phyloP scores from a whole-genome alignment of 257 asterid genomes.

The Primulina eburnea region DNA sequence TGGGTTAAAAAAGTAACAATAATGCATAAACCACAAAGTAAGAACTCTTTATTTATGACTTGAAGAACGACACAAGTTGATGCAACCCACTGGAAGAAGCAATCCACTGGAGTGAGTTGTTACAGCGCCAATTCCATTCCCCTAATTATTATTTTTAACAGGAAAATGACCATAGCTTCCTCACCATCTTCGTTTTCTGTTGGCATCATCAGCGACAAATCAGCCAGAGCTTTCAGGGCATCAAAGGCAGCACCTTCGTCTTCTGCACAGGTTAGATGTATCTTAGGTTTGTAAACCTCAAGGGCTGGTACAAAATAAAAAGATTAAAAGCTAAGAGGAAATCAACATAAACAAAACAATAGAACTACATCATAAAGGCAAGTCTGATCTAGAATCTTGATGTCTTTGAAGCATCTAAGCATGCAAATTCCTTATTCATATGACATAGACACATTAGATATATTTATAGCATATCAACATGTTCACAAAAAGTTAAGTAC shows the following conservation, averaged over 20 bases:
- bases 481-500: constrained; percentile 32
- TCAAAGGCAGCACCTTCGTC: constrained; percentile 65
- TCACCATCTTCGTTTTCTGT: constrained; percentile 74
- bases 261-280: constrained; percentile 40
- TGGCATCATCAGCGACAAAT: constrained; percentile 79
- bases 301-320: not conserved
- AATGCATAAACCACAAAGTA: not conserved
- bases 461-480: no score
- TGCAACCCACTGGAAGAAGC: not conserved
- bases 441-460: not conserved
- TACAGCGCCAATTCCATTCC: not conserved
- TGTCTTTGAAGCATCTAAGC: not conserved
- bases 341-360: not conserved
- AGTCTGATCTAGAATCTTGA: not conserved
- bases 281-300: not conserved
- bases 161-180: constrained; percentile 22
- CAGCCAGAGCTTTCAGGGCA: constrained; percentile 83
- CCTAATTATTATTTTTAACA: not conserved
- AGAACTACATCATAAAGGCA: not conserved
- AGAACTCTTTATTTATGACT: not conserved
- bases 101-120: not conserved
- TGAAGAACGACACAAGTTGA: not conserved
- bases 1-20: not conserved
- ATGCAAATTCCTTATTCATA: not conserved
- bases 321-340: constrained; percentile 3